Conservation (phyloP, 306 rosid species). For the Cicer bijugum region DNA sequence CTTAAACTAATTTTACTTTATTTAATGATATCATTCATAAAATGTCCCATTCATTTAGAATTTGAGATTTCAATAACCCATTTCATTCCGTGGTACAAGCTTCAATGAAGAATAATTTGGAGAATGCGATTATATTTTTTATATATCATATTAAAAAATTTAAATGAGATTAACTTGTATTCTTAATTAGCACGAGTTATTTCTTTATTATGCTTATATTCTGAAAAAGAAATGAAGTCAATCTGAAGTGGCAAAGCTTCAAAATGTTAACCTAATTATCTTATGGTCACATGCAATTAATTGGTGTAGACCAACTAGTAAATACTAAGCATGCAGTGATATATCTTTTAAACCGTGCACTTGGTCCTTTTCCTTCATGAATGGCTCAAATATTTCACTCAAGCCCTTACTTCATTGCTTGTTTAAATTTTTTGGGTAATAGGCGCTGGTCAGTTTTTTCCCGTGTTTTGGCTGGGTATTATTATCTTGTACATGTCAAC, state of each 20-base stretch:
- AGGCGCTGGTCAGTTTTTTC: background rate
- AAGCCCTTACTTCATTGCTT: conserved; percentile 19
- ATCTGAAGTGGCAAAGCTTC: conserved; percentile 21
- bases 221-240: background rate
- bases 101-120: background rate
- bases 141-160: too few species aligned
- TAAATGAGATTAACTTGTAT: background rate
- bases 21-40: background rate
- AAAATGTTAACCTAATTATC: background rate
- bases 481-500: background rate
- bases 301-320: conserved; percentile 4
- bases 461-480: conserved; percentile 11
- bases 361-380: background rate
- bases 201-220: background rate
- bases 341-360: background rate
- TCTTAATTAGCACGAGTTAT: background rate
- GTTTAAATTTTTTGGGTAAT: conserved; percentile 26
- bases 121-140: too few species aligned
- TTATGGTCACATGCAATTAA: conserved; percentile 10
- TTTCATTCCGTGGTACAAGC: background rate
- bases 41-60: background rate
- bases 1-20: background rate
- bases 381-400: background rate
- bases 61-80: background rate
- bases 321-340: conserved; percentile 5